Base-by-base conservation (phyloP, 768 basidiomycete genomes). In the Mycena metata region DNA sequence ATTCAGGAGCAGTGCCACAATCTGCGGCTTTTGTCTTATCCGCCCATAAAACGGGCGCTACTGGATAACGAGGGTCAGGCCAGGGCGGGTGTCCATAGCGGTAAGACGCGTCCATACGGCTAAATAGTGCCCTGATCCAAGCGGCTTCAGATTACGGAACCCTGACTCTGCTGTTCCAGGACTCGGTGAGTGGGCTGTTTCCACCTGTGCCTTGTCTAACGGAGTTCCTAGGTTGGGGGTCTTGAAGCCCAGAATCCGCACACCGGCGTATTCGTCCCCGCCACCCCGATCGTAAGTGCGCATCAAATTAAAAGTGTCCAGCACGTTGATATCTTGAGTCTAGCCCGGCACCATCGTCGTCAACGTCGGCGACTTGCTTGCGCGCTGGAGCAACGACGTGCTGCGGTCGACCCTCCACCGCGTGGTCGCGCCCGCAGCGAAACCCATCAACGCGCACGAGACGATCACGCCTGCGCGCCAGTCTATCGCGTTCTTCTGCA, bases 401-500 rank as follows among this genome's bases (percentile, higher is more conserved):
- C 80, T 95, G 50, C 88, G 90, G 23, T 93, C 93, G 47, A 95
- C 94, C 3, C 84, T 94, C 19, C 94, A 95, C 77, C 89, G 91
- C 17, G 94, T 96, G 23, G 94, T 95, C 9, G 90, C 91, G 5
- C 93, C 94, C 23, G 81, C 88, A 0, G 84, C 83, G 15, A 79
- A 81, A 72, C 82, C 83, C 70, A 76, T 86, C 63, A 85, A 76
- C 70, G 81, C 84, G 10, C 81, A 79, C 8, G 88, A 90, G 69
- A 80, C 77, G n/a, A 78, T 89, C 65, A 90, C 88, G 1, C 90
- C 92, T 0, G 78, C 81, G 11, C 86, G 94, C 30, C 92, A 94
- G 75, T 93, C 92, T 11, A 91, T 95, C 58, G 94, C 92, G 10
- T 96, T 93, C 83, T 96, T 96, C 80, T 94, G 91, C 82, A 95